Base-by-base conservation (phyloP, 2,329 filamentous ascomycete genomes). In the Cyanodermella asteris region DNA sequence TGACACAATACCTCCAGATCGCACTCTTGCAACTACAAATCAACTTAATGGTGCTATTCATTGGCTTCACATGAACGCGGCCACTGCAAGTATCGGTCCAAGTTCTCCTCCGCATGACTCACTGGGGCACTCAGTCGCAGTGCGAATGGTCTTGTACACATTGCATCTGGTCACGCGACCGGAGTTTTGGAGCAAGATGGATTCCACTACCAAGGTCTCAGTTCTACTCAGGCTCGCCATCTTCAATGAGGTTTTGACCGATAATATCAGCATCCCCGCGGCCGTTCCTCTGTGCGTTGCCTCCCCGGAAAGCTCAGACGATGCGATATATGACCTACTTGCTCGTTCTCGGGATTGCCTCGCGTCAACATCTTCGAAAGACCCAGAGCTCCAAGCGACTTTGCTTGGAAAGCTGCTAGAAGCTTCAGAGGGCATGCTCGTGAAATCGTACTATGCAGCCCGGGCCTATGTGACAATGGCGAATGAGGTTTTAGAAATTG, bases 131-230 rank as follows among this genome's bases (percentile, higher is more conserved):
- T 78, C 78, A 2, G 55, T 75, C 27, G 67, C 78, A 1, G 64
- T 77, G 9, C 62, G 84, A 28, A 75, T 90, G 52, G 67, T 72
- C 1, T 56, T 72, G 24, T 91, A 81, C 42, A 61, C 67, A 0
- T 54, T 58, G 5, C 59, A 59, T 24, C 42, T 87, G 1, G 41
- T 81, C 16, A 47, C 11, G 44, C 43, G 2, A 45, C 45, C 3
- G 43, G 51, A 12, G 25, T 51, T 3, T 33, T 48, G 8, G 35
- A 42, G 9, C 33, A 37, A 17, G 25, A 52, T 6, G 35, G 44
- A 19, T 23, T 43, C 21, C 42, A 45, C 20, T 33, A 44, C 24
- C 37, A 43, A 13, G 41, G 48, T 28, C 38, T 47, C n/a, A 30
- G 64, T 3, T 50, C 63, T 18, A 50, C 47, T 14, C n/a, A 56